Base-by-base conservation (phyloP, 2,329 filamentous ascomycete genomes). In the Cucurbitaria berberidis region DNA sequence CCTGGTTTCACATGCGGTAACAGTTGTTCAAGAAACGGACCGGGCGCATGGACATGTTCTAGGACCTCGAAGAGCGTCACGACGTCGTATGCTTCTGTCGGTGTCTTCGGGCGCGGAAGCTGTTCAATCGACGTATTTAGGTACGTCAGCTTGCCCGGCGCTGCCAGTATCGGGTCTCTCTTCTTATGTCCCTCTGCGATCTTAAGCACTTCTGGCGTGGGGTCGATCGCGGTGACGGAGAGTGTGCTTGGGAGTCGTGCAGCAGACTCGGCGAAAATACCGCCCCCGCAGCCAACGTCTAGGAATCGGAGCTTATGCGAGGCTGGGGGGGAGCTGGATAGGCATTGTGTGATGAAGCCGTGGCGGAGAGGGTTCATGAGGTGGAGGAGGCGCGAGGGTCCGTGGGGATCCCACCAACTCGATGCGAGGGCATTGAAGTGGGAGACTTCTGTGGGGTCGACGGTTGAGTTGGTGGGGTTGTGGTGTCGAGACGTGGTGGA, bases 351-450 rank as follows among this genome's bases (percentile, higher is more conserved):
- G 74, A 97, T 95, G 77, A 98, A 98, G 77, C 92, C 87, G 78
- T 98, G 93, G 29, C 95, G 92, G 40, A 96, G 85, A 1, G 95
- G 95, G 78, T 99, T 98, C 93, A 99, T 98, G 63, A 96, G 88
- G 76, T 99, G 95, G 2, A 99, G 86, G 53, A 97, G 86, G 34
- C 93, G 87, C 3, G 92, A 97, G 6, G 93, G 89, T 45, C 95
- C 95, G 71, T 96, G 87, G 1, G 93, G 90, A 76, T 98, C 93
- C 95, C 95, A 99, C 95, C 95, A 99, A 67, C 89, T 89, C 62
- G 90, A 90, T 61, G 95, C 95, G 68, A 99, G 90, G 59, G 87
- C 86, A 70, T 92, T 92, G 84, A 99, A 99, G 80, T 99, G 95
- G 16, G 89, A 90, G 60, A 99, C 86, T 80, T 99, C 93, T 62